Conservation (phyloP, 2,329 filamentous ascomycete species). For the Colletotrichum tabaci region DNA sequence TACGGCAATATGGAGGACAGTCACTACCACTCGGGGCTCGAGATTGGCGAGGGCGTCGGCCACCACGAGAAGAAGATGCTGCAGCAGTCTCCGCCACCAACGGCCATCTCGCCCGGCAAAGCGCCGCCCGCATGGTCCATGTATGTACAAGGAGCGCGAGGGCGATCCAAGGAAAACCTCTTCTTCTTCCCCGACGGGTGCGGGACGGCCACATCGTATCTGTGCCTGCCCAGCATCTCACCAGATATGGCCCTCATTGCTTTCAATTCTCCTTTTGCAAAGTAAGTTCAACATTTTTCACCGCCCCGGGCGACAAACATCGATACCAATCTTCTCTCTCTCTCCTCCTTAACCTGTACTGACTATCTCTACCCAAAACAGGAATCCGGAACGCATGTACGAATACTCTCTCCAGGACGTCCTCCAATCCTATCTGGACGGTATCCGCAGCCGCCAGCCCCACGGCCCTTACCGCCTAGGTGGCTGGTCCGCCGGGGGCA, state of each 20-base stretch:
- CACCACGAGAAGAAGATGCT: too few species aligned
- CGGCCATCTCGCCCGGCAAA: slow-evolving; percentile 51
- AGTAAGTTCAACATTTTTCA: slow-evolving; percentile 62
- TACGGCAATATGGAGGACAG: slow-evolving; percentile 59
- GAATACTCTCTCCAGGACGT: slow-evolving; percentile 7
- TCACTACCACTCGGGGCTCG: slow-evolving; percentile 55
- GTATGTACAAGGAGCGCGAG: slow-evolving; percentile 64
- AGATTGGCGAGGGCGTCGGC: slow-evolving; percentile 63
- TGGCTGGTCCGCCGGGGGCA: slow-evolving; percentile 86
- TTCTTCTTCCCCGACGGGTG: slow-evolving; percentile 70
- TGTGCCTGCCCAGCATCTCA: slow-evolving; percentile 68
- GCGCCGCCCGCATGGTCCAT: slow-evolving; percentile 63
- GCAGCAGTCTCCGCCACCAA: slow-evolving; percentile 52
- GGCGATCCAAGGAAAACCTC: slow-evolving; percentile 58
- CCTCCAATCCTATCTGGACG: slow-evolving; percentile 6
- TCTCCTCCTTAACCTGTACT: slow-evolving; percentile 60
- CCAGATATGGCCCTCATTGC: slow-evolving; percentile 66
- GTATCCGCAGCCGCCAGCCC: slow-evolving; percentile 62
- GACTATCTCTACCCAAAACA: slow-evolving; percentile 44
- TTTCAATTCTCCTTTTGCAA: slow-evolving; percentile 74
- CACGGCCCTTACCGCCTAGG: slow-evolving; percentile 76
- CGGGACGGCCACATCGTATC: slow-evolving; percentile 76
- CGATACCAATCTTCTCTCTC: slow-evolving; percentile 49
- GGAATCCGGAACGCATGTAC: slow-evolving; percentile 52
- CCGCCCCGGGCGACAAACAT: slow-evolving; percentile 64